Evolutionary conservation across 495 filamentous ascomycete genomes (phyloP), one percentile per base, ranked within the genome.

Genomic region (Niebla homalea): DNA sequence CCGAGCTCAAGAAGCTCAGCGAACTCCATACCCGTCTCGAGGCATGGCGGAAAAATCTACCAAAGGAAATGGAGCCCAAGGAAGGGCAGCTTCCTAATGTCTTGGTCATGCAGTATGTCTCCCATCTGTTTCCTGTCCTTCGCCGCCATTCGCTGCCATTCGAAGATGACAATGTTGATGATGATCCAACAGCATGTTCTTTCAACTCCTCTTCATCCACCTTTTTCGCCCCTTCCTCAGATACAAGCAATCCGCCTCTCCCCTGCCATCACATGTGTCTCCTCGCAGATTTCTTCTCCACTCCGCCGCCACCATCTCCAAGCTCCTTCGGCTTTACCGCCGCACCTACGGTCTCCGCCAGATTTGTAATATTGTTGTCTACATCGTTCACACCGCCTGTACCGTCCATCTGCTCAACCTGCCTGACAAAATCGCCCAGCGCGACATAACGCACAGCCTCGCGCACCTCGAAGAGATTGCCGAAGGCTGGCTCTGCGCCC

Each of bases 171-270:
- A 53, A 49, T n/a, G 55, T 67, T 76, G 41, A 73, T 58, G 36
- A 48, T 0, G 26, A 36, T 46, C 3, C 29, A 32, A 18, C 55
- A 94, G 89, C 70, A 96, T 97, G 92, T 90, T 97, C 65, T 93
- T 88, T 63, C 89, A 97, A 58, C 75, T 95, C 2, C 84, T 96
- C 36, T 92, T 90, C 60, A 96, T 98, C 53, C 93, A 98, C 57
- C 80, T 97, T 8, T 98, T 94, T 69, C 86, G 92, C 4, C 90
- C 92, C 0, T 98, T 98, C 63, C 75, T 98, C 35, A 93, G 89
- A 64, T 96, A 95, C 62, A 84, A 79, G 11, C 84, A 80, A 48
- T 64, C 76, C 18, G 82, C 76, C 5, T 92, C 89, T 5, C 87
- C 92, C 0, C 75, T 96, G 0, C 89, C 93, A 5, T 63, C 81